Evolutionary conservation across 163 green algal species (phyloP).

Genomic region (Chlorella variabilis): DNA sequence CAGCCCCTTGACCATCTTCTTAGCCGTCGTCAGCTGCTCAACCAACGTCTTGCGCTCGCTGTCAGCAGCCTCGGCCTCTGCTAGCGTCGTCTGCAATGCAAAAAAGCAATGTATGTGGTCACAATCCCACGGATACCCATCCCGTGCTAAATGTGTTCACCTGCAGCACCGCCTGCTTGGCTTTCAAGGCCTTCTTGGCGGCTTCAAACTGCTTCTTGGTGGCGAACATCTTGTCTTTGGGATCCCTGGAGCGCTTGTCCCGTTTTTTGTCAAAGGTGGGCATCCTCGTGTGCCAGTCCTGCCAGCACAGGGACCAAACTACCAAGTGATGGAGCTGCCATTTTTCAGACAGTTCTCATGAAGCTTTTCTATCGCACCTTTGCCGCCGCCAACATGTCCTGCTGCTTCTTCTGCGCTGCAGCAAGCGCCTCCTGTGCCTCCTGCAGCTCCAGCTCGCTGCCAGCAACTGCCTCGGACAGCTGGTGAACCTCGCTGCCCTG

Average conservation of each 20-base stretch:
- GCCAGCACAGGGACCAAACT: not conserved
- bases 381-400: slow-evolving; percentile 46
- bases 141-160: not conserved
- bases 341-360: too few relatives aligned
- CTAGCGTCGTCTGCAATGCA: slow-evolving; percentile 60
- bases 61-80: slow-evolving; percentile 63
- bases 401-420: slow-evolving; percentile 50
- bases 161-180: slow-evolving; percentile 49
- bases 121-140: not conserved
- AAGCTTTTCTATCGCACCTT: slow-evolving; percentile 43
- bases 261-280: slow-evolving; percentile 72
- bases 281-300: slow-evolving; percentile 75
- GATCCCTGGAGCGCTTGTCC: slow-evolving; percentile 64
- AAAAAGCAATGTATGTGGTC: not conserved
- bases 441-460: slow-evolving; percentile 55
- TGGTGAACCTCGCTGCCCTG: slow-evolving; percentile 77
- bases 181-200: slow-evolving; percentile 68
- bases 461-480: slow-evolving; percentile 53
- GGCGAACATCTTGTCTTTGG: slow-evolving; percentile 69
- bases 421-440: slow-evolving; percentile 45
- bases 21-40: slow-evolving; percentile 52
- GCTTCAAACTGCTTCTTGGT: slow-evolving; percentile 67
- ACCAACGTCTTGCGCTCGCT: slow-evolving; percentile 61
- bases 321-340: not conserved
- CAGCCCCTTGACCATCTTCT: slow-evolving; percentile 57